phyloP scores from a whole-genome alignment of 139 green algal species.

The Chlorella sp. region DNA sequence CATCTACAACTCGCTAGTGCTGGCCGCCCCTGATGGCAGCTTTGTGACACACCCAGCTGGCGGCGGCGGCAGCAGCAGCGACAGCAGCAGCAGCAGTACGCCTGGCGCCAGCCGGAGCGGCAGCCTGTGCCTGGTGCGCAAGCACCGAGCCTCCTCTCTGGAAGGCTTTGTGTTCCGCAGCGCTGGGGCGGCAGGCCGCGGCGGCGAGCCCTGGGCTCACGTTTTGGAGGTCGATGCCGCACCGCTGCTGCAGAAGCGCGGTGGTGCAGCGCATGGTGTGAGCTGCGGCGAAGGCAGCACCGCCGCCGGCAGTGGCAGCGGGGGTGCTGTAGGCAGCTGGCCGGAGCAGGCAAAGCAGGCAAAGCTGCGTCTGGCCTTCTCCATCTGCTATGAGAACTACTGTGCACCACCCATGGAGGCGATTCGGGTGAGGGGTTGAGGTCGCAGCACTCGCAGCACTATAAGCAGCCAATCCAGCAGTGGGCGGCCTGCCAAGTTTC shows the following conservation, averaged over 20 bases:
- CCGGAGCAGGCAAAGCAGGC: too few relatives aligned
- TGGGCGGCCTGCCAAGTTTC: too few relatives aligned
- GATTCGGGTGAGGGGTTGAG: neutral
- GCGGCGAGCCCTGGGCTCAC: neutral
- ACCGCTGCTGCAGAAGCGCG: neutral
- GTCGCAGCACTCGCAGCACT: neutral
- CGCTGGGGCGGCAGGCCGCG: neutral
- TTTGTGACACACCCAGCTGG: neutral
- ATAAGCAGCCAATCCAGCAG: too few relatives aligned
- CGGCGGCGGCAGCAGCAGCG: neutral
- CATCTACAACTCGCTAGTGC: constrained; percentile 11
- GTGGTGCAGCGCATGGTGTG: too few relatives aligned
- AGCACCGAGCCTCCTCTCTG: neutral
- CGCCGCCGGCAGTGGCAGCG: neutral
- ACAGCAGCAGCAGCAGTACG: neutral
- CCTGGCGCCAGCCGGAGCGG: neutral
- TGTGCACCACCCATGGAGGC: neutral
- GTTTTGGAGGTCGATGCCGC: neutral
- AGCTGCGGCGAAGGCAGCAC: neutral
- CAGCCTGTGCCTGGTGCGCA: neutral
- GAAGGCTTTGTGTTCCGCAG: constrained; percentile 16
- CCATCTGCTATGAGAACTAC: neutral
- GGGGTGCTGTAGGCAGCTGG: neutral
- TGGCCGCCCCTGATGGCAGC: neutral
- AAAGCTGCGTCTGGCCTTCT: neutral